Percentiles rank a stretch among this genome's conserved stretches.
These are phyloP conservation scores for Telfairia occidentalis DNA, from an alignment of 331 rosid species.

Conservation along the genomic window DNA sequence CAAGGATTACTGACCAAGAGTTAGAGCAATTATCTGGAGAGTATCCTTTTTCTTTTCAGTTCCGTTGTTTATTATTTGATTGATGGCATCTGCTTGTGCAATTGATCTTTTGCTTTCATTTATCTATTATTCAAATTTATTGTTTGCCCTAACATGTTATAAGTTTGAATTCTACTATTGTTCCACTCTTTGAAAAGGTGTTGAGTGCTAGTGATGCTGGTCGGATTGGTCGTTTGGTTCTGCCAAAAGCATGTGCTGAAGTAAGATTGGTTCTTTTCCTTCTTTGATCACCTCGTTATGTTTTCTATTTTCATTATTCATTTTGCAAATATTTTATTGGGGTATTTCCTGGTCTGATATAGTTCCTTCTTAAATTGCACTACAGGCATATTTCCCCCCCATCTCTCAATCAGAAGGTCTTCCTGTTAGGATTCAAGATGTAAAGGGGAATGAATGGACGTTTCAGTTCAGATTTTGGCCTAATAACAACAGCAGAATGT, in stretches of 20 bases:
- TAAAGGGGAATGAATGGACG: conserved; percentile 92
- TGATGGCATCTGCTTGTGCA: neutral
- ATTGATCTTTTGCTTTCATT: neutral
- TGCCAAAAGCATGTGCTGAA: conserved; percentile 99
- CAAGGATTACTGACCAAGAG: conserved; percentile 92
- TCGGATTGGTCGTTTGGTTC: conserved; percentile 97
- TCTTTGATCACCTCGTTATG: conserved; percentile 1
- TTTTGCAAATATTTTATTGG: conserved; percentile 3
- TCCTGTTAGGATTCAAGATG: conserved; percentile 81
- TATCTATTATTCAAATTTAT: conserved; percentile 3
- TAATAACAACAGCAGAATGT: conserved; percentile 97
- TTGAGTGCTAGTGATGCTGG: conserved; percentile 99
- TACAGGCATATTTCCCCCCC: conserved; percentile 90
- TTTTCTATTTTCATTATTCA: conserved; percentile 6
- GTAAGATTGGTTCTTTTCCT: conserved; percentile 29
- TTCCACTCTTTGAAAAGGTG: conserved; percentile 93
- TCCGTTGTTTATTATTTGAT: conserved; percentile 8
- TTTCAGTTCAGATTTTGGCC: conserved; percentile 99
- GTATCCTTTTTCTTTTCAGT: conserved; percentile 48
- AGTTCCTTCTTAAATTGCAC: neutral
- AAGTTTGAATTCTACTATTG: conserved; percentile 87
- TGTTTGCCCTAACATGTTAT: conserved; percentile 46
- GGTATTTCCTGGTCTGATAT: neutral
- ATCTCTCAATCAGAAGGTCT: conserved; percentile 93
- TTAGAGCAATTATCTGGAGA: conserved; percentile 82